Base-by-base conservation (phyloP, 768 basidiomycete species). In the Sarcodon sp. region DNA sequence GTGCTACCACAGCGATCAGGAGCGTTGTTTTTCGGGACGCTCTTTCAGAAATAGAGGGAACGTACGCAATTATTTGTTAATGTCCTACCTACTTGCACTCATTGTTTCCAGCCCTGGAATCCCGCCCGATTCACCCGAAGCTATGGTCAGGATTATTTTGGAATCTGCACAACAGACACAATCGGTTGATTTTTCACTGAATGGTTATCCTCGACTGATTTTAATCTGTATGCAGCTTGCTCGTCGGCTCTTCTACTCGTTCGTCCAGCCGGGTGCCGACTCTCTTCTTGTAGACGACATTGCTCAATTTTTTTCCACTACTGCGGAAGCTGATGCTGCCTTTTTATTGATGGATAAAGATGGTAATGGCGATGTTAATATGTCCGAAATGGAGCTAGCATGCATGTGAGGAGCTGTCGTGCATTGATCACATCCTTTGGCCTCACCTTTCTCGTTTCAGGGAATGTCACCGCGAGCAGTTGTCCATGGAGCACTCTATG, bases 401-500 rank as follows among this genome's bases (percentile, higher is more conserved):
- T 79, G 80, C 64, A 64, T 81, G 81, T 81, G 52, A 55, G 72
- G 66, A 27, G 21, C 27, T 15, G 50, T 36, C 15, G 7, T n/a
- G 11, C 46, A 27, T 31, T 33, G 1, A 33, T 27, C 16, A 21
- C 35, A 43, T 47, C 36, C 49, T 45, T 21, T 38, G 46, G 12
- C 16, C 16, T 16, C 44, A 46, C 47, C 53, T 21, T 51, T 35
- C 44, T 36, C 45, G 51, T 50, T 54, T 47, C 48, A 82, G 86
- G 62, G 83, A 87, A 36, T 74, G 88, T 49, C 90, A 93, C 59
- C 75, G 88, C 32, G 91, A 96, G 59, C 80, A 90, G 50, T 65
- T 89, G 35, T 82, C 83, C 15, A 77, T 96, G 39, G 82, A 87
- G 51, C 80, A 83, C 58, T 85, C 82, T 5, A 88, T 96, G 89